Percentiles rank a stretch among this genome's conserved stretches.
Conservation (phyloP, 2,329 filamentous ascomycete genomes). For the Mariannaea elegans region DNA sequence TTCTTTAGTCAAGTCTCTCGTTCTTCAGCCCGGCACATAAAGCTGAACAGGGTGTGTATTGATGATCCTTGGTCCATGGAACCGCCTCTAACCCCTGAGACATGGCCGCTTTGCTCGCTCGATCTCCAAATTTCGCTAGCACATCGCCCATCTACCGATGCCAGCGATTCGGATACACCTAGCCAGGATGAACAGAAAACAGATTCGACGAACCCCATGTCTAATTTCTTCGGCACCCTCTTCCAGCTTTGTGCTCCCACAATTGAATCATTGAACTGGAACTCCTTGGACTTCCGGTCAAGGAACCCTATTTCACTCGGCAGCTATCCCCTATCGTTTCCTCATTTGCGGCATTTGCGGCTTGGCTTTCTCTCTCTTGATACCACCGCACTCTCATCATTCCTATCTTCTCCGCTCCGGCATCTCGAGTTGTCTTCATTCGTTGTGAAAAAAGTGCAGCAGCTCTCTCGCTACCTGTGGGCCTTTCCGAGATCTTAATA, state of each 20-base stretch:
- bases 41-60: not conserved
- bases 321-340: not conserved
- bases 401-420: constrained; percentile 6
- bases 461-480: not conserved
- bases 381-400: not conserved
- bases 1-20: constrained; percentile 2
- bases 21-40: not conserved
- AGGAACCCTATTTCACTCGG: not conserved
- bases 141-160: not conserved
- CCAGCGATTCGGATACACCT: not conserved
- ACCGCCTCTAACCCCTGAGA: constrained; percentile 4
- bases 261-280: constrained; percentile 21
- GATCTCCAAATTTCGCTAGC: not conserved
- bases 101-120: constrained; percentile 15
- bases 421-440: not conserved
- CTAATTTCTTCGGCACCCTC: constrained; percentile 7
- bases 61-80: not conserved
- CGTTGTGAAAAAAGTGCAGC: not conserved
- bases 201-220: not conserved
- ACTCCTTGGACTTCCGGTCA: not conserved
- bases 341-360: constrained; percentile 4
- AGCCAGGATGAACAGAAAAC: not conserved
- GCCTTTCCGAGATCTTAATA: constrained; percentile 19
- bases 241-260: constrained; percentile 18
- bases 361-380: not conserved